These are phyloP conservation scores for Camellia granthamiana DNA, from an alignment of 148 eudicot species.

Conservation along the genomic window DNA sequence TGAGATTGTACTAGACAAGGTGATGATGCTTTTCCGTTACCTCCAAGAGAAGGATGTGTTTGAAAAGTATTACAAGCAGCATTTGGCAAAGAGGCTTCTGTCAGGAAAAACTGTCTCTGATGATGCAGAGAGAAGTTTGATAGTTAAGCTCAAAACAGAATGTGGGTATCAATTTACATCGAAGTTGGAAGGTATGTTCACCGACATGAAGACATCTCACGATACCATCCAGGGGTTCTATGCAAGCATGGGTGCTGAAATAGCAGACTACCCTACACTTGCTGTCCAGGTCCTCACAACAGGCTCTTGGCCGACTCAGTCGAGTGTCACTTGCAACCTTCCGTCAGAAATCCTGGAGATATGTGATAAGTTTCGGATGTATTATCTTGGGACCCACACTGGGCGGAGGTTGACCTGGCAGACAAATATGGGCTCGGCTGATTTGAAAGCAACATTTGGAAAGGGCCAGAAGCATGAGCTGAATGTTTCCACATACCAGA, in stretches of 20 bases:
- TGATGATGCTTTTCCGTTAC: conserved; percentile 70
- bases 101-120: conserved; percentile 67
- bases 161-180: conserved; percentile 79
- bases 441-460: conserved; percentile 60
- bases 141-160: conserved; percentile 69
- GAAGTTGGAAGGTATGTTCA: conserved; percentile 69
- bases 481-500: conserved; percentile 65
- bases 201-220: conserved; percentile 70
- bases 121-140: conserved; percentile 72
- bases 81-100: conserved; percentile 66
- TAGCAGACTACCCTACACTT: conserved; percentile 51
- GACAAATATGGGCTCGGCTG: conserved; percentile 69
- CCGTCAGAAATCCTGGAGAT: conserved; percentile 54
- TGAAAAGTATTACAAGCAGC: conserved; percentile 71
- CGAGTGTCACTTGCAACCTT: conserved; percentile 56
- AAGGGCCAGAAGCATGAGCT: conserved; percentile 70
- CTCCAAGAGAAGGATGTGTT: conserved; percentile 74
- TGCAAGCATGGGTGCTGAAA: conserved; percentile 42
- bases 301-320: conserved; percentile 74
- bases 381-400: conserved; percentile 64
- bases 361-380: conserved; percentile 58
- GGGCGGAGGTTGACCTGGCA: conserved; percentile 79
- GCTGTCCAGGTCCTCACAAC: conserved; percentile 65
- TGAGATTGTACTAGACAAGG: conserved; percentile 65
- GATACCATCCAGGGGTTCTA: conserved; percentile 72